phyloP scores from a whole-genome alignment of 176 grass and related monocot species.

The Calamus simplicifolius region DNA sequence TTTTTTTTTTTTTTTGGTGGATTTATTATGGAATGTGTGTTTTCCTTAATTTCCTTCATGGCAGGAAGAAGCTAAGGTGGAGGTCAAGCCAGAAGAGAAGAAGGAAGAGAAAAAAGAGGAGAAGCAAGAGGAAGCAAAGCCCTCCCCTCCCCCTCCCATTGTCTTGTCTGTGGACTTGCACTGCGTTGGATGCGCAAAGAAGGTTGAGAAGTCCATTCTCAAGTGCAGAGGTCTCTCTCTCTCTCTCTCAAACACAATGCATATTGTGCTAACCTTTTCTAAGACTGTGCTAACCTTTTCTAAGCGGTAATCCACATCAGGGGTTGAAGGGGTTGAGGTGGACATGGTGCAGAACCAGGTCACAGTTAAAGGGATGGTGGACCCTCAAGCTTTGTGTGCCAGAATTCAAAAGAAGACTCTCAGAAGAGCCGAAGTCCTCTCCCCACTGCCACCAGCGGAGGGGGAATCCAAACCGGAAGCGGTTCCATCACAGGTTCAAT shows the following conservation, averaged over 20 bases:
- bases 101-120: constrained; percentile 23
- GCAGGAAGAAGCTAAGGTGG: constrained; percentile 24
- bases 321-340: constrained; percentile 49
- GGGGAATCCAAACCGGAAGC: constrained; percentile 21
- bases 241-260: not conserved
- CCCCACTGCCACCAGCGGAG: constrained; percentile 31
- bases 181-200: constrained; percentile 75
- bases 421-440: constrained; percentile 49
- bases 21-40: too few relatives aligned
- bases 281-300: too few relatives aligned
- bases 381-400: constrained; percentile 54
- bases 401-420: constrained; percentile 55
- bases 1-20: too few relatives aligned
- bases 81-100: constrained; percentile 1
- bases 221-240: constrained; percentile 48
- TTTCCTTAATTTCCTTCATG: not conserved
- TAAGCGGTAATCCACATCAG: constrained; percentile 11
- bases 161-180: constrained; percentile 60
- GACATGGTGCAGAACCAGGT: constrained; percentile 65
- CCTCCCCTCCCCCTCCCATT: constrained; percentile 28
- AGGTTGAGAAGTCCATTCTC: constrained; percentile 48
- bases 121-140: constrained; percentile 14
- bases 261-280: too few relatives aligned
- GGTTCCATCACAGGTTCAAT: constrained; percentile 34
- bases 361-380: constrained; percentile 64